Evolutionary conservation across 176 grass and related monocot species (phyloP).

Genomic region (Bolboschoenus planiculmis): DNA sequence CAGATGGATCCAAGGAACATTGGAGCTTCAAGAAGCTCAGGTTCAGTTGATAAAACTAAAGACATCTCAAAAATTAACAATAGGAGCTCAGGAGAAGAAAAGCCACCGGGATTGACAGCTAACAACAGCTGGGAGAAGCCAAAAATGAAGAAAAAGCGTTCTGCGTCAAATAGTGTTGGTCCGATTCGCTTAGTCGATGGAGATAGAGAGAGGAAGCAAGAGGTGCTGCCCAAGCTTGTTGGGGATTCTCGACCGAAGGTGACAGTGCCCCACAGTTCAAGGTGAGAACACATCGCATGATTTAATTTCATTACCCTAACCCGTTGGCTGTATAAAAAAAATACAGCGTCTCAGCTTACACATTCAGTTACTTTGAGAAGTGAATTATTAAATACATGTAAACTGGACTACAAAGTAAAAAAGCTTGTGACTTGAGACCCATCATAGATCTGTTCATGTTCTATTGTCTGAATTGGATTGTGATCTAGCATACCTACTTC

Average conservation of each 20-base stretch:
- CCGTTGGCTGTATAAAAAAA: not conserved
- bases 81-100: slow-evolving; percentile 53
- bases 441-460: slow-evolving; percentile 22
- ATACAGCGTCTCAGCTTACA: not conserved
- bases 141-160: slow-evolving; percentile 84
- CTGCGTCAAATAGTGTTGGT: slow-evolving; percentile 42
- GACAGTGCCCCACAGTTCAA: slow-evolving; percentile 48
- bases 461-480: not conserved
- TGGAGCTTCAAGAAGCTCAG: slow-evolving; percentile 38
- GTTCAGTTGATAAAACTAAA: slow-evolving; percentile 48
- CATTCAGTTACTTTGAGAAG: not conserved
- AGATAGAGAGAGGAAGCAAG: slow-evolving; percentile 62
- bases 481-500: not conserved
- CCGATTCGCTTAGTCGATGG: slow-evolving; percentile 38
- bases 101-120: slow-evolving; percentile 45
- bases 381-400: not conserved
- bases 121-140: slow-evolving; percentile 73
- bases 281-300: slow-evolving; percentile 29
- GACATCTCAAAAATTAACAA: slow-evolving; percentile 54
- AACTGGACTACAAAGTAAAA: not conserved
- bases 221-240: slow-evolving; percentile 52
- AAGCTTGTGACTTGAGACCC: slow-evolving; percentile 17
- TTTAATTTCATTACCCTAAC: slow-evolving; percentile 20
- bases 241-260: slow-evolving; percentile 48
- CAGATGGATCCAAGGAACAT: slow-evolving; percentile 73